phyloP scores from a whole-genome alignment of 192 early-diverging fungal genomes.

The Diversispora epigaea region DNA sequence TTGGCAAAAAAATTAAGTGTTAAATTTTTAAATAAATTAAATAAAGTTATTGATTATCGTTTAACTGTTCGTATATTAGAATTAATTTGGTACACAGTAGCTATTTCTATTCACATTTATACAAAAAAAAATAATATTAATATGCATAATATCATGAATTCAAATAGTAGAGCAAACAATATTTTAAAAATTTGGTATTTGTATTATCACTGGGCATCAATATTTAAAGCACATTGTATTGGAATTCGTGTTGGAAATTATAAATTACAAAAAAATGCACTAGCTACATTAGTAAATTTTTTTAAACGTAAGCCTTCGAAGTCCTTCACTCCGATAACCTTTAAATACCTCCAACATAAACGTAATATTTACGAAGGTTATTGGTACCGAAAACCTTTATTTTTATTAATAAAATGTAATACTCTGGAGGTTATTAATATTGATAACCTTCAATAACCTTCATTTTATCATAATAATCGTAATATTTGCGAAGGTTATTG shows the following conservation, averaged over 20 bases:
- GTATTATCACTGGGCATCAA: background rate
- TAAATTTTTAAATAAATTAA: slow-evolving; percentile 14
- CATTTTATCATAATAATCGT: no score
- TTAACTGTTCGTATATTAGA: background rate
- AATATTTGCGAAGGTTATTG: no score
- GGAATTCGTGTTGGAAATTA: background rate
- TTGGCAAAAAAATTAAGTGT: background rate
- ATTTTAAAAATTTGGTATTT: slow-evolving; percentile 1
- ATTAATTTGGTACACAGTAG: background rate
- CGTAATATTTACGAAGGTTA: no score
- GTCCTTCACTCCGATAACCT: no score
- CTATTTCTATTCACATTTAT: background rate
- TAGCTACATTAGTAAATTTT: no score
- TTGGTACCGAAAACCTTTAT: no score
- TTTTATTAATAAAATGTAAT: no score
- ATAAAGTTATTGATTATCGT: slow-evolving; percentile 1
- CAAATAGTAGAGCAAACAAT: background rate
- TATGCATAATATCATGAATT: background rate
- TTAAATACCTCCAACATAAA: no score
- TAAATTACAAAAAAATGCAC: no score
- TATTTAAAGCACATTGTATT: background rate
- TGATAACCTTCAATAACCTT: no score
- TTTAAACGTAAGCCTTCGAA: no score
- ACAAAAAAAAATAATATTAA: slow-evolving; percentile 1
- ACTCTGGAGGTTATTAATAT: no score